These are phyloP conservation scores for Pseudopyrenochaeta lycopersici DNA, from an alignment of 2,329 filamentous ascomycete species.

Conservation along the genomic window DNA sequence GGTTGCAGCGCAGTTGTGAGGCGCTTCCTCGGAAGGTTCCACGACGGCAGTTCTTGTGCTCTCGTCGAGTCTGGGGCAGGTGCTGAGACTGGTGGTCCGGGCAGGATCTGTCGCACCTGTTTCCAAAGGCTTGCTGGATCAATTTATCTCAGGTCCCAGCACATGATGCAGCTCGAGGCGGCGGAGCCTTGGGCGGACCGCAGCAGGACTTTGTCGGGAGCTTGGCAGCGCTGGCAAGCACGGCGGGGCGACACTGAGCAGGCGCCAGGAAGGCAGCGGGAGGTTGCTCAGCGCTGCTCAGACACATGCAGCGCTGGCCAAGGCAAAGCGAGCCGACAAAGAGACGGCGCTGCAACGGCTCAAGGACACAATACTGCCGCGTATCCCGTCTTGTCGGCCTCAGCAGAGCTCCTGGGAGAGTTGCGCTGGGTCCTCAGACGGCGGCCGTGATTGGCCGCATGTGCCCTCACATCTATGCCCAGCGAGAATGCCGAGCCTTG, in stretches of 20 bases:
- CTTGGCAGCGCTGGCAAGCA: conserved; percentile 19
- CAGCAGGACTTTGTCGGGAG: conserved; percentile 16
- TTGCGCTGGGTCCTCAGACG: conserved; percentile 4
- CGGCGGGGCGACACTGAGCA: not conserved
- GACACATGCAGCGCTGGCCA: conserved; percentile 14
- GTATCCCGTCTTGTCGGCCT: conserved; percentile 38
- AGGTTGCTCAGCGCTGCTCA: conserved; percentile 16
- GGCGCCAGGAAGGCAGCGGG: conserved; percentile 6
- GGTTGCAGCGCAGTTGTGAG: not conserved
- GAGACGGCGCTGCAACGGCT: conserved; percentile 7
- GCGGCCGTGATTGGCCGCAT: conserved; percentile 31
- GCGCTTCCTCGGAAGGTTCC: conserved; percentile 8
- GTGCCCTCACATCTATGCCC: conserved; percentile 21
- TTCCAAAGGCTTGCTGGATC: conserved; percentile 6
- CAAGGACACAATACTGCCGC: conserved; percentile 27
- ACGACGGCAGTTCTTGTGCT: conserved; percentile 12
- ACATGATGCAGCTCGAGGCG: conserved; percentile 11
- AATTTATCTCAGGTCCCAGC: conserved; percentile 6
- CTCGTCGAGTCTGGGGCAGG: conserved; percentile 2
- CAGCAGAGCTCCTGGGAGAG: conserved; percentile 20
- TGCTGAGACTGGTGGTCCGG: conserved; percentile 9
- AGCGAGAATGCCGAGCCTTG: conserved; percentile 38
- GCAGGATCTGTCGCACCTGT: conserved; percentile 11
- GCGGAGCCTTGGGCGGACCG: conserved; percentile 31
- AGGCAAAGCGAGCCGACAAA: conserved; percentile 7